Evolutionary conservation across 192 early-diverging fungal species (phyloP).

Genomic region (Coemansia sp.): DNA sequence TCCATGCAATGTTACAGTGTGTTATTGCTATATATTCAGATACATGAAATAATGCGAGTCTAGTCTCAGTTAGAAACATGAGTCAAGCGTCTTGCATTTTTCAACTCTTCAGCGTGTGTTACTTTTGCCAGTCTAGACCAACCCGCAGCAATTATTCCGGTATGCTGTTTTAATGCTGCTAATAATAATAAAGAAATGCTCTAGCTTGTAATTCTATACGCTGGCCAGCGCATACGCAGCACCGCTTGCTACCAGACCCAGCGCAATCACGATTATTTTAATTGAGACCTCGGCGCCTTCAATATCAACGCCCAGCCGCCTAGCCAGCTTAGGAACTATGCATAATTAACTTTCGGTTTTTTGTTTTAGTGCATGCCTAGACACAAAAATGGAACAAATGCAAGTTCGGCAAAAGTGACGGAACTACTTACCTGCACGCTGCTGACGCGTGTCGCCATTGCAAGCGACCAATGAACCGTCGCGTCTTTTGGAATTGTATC

Average conservation of each 20-base stretch:
- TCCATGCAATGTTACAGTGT: not conserved
- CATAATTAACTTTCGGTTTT: not conserved
- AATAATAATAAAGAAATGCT: not conserved
- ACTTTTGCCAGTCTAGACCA: not conserved
- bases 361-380: not conserved
- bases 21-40: not conserved
- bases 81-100: not conserved
- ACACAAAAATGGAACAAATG: not conserved
- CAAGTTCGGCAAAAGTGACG: not conserved
- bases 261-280: conserved; percentile 12
- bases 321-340: conserved; percentile 31
- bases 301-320: conserved; percentile 21
- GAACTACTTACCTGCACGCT: not conserved
- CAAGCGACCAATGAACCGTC: not conserved
- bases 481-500: not conserved
- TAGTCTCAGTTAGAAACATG: not conserved
- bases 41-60: not conserved
- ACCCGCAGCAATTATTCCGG: not conserved
- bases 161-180: not conserved
- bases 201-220: conserved; percentile 2
- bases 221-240: conserved; percentile 38
- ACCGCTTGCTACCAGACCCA: conserved; percentile 17
- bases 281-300: conserved; percentile 27
- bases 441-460: not conserved
- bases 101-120: not conserved